Percentiles rank a stretch among this genome's conserved stretches.
Evolutionary conservation across 371 early-diverging fungal species (phyloP).

Genomic region (Mucor mucedo): DNA sequence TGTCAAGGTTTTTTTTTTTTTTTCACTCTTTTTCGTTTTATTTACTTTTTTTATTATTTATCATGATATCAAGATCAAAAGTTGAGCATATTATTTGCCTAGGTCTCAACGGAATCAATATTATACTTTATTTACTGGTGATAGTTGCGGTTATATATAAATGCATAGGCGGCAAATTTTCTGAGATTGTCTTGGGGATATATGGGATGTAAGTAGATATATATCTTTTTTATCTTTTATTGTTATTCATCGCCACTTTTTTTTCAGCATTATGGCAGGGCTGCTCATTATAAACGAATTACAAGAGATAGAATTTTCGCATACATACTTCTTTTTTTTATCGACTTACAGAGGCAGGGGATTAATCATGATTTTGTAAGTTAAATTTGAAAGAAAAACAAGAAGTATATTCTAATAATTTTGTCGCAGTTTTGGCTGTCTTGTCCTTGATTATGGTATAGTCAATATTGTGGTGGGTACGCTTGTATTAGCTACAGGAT

Average conservation of each 20-base stretch:
- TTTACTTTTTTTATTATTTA: background rate
- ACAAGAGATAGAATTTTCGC: conserved; percentile 29
- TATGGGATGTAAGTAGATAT: conserved; percentile 44
- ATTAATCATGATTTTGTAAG: conserved; percentile 50
- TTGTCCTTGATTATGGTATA: conserved; percentile 35
- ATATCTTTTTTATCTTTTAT: background rate
- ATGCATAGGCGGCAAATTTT: conserved; percentile 39
- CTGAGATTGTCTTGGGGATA: conserved; percentile 47
- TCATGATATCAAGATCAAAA: conserved; percentile 47
- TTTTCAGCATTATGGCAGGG: conserved; percentile 37
- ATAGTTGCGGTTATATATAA: conserved; percentile 42
- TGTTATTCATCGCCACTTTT: background rate
- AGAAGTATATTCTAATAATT: background rate
- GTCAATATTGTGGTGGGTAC: conserved; percentile 47
- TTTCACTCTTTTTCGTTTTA: background rate
- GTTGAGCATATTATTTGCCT: conserved; percentile 47
- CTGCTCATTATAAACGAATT: conserved; percentile 43
- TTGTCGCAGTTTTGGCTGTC: conserved; percentile 43
- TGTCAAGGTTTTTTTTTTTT: background rate
- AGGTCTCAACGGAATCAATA: conserved; percentile 43
- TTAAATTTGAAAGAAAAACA: background rate
- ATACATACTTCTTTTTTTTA: conserved; percentile 39
- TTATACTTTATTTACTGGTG: conserved; percentile 38
- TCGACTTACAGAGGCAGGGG: conserved; percentile 45
- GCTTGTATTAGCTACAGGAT: conserved; percentile 36